These are phyloP conservation scores for Sclerotinia borealis DNA, from an alignment of 2,329 filamentous ascomycete species.

Conservation along the genomic window DNA sequence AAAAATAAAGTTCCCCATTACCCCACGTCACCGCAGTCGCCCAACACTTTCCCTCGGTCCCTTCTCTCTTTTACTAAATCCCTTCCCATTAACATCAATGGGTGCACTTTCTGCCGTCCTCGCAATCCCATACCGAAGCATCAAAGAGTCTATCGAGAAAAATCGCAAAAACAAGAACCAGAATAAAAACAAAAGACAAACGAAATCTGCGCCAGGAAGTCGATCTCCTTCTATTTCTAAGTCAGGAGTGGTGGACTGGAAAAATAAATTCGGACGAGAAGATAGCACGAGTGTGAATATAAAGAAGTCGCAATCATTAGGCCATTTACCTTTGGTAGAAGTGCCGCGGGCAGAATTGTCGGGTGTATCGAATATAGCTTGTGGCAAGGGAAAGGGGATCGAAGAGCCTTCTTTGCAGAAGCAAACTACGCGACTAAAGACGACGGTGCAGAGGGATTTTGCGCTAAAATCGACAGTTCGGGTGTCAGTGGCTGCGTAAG, in stretches of 20 bases:
- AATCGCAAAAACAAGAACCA: neutral
- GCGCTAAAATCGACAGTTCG: neutral
- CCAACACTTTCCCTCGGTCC: neutral
- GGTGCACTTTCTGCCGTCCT: slow-evolving; percentile 20
- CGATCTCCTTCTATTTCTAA: neutral
- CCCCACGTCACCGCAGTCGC: slow-evolving; percentile 10
- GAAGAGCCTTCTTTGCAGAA: neutral
- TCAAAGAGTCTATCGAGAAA: slow-evolving; percentile 13
- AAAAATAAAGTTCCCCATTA: slow-evolving; percentile 2
- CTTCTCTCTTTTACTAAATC: neutral
- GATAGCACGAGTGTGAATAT: neutral
- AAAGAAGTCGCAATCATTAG: slow-evolving; percentile 10
- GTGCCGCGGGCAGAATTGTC: neutral
- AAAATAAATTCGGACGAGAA: neutral
- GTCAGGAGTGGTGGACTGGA: neutral
- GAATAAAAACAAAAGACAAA: neutral
- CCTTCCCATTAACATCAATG: slow-evolving; percentile 15
- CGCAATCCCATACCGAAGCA: slow-evolving; percentile 9
- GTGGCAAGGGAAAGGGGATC: neutral
- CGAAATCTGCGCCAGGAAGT: neutral
- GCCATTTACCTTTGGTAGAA: neutral
- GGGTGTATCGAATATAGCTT: neutral
- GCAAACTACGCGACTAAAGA: neutral
- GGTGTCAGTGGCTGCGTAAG: neutral
- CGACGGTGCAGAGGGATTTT: neutral